Evolutionary conservation across 192 early-diverging fungal genomes (phyloP), one percentile per base, ranked within the genome.

Genomic region (Gamsiella multidivaricata): DNA sequence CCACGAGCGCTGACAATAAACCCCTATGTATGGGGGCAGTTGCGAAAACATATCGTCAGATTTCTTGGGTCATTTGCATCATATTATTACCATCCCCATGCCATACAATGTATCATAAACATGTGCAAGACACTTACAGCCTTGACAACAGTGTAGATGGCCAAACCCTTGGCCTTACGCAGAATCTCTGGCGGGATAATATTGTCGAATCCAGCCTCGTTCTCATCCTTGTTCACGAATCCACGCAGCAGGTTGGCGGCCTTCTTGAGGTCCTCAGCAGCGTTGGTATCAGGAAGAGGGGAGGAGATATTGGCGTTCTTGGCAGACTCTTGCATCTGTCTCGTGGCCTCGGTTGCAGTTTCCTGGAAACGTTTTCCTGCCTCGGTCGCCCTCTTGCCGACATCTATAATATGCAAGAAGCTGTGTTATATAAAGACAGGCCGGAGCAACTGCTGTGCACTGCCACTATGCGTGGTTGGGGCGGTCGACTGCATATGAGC

Each of bases 111-210:
- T 10, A 41, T 41, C 8, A 14, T 14, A 41, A 41, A 41, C 14
- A 10, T 41, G 9, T 18, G n/a, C 9, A 46, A n/a, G n/a, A n/a
- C 25, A 63, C 69, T 62, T 23, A 96, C 97, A 43, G 92, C 97
- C 69, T 99, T 99, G 56, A 97, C 71, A 11, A 96, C 95, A 0
- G 94, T 93, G 69, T 97, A 83, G 22, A 99, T 92, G 46, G 96
- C 97, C 7, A 99, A 82, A 10, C 97, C 97, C 66, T 94, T 93
- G 39, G 94, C 94, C 42, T 94, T 84, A 34, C 73, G 66, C 33
- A 93, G 70, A 33, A 94, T 84, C 32, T 83, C 65, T 18, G 85
- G 72, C n/a, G 92, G 91, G 61, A 92, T 94, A 33, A 90, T 83
- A 63, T 86, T 88, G 70, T 94, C 90, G n/a, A 87, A 79, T 1